Evolutionary conservation across 768 basidiomycete genomes (phyloP), one percentile per base, ranked within the genome.

Genomic region (Tricholoma terreum): DNA sequence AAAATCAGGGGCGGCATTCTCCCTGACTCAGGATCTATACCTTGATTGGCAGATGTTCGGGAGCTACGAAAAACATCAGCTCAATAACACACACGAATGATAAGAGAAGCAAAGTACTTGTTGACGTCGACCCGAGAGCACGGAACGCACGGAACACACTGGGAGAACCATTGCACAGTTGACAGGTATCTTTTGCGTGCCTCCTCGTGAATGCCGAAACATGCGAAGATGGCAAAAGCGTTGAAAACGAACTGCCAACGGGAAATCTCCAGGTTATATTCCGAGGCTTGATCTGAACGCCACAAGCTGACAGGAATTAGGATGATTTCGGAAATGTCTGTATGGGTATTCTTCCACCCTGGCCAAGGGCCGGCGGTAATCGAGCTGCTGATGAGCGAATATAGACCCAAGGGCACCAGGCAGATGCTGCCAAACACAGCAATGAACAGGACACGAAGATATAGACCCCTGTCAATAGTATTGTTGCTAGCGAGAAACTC

Each of bases 391-490:
- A 35, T 34, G 7, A 36, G 19, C 7, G 2, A 2, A 11, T 35
- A 35, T 12, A 34, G 4, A 2, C 17, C 50, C 15, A 51, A 9
- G 31, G 54, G 54, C 2, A 55, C 33, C 12, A 50, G 14, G 6
- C 50, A 51, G 7, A 42, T 3, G 17, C 50, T 40, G 15, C 50
- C 38, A 31, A 57, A 10, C 1, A 9, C 12, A 30, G 56, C 48
- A 8, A 57, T 33, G 9, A 12, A 38, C 24, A 57, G 40, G 19
- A 57, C 35, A 9, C 56, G 56, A 27, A 57, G 1, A 14, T 57
- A 57, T 40, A 22, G 33, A 5, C 8, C 30, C 30, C 4, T 51
- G 33, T 43, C 30, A 14, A 52, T 36, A 22, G 34, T 19, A 6
- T 36, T 40, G 42, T 52, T 40, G 6, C 30, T 24, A 7, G 49